phyloP scores from a whole-genome alignment of 192 early-diverging fungal species.

The Backusella parvicylindrica region DNA sequence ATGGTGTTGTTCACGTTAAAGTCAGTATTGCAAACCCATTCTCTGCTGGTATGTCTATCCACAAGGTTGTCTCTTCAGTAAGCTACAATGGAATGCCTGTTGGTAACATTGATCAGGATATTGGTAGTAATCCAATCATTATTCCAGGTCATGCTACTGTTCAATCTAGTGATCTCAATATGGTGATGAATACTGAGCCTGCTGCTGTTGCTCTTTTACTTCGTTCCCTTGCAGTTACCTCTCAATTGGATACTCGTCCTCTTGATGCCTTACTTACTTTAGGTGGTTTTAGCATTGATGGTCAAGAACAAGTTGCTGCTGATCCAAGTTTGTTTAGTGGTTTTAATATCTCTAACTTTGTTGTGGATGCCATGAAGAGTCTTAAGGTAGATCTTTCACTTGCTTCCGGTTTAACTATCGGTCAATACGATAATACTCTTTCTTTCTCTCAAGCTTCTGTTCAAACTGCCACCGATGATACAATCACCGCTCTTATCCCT shows the following conservation, averaged over 20 bases:
- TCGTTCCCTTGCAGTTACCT: slow-evolving; percentile 38
- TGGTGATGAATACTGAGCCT: slow-evolving; percentile 51
- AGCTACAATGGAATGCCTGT: slow-evolving; percentile 39
- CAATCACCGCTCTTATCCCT: slow-evolving; percentile 44
- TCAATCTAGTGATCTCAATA: slow-evolving; percentile 23
- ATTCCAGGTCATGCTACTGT: slow-evolving; percentile 39
- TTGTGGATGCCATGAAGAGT: slow-evolving; percentile 39
- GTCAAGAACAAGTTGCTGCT: slow-evolving; percentile 22
- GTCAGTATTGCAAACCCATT: slow-evolving; percentile 55
- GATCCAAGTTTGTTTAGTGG: slow-evolving; percentile 33
- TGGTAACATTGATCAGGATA: slow-evolving; percentile 45
- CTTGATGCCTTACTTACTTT: slow-evolving; percentile 44
- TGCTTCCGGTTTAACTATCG: slow-evolving; percentile 39
- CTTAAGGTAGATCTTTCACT: slow-evolving; percentile 48
- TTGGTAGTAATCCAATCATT: slow-evolving; percentile 35
- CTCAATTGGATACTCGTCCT: slow-evolving; percentile 42
- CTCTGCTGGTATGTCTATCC: slow-evolving; percentile 42
- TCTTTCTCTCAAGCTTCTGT: slow-evolving; percentile 36
- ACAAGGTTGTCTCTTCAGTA: slow-evolving; percentile 42
- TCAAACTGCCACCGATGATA: slow-evolving; percentile 38
- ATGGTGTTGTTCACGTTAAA: slow-evolving; percentile 39
- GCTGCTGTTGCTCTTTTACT: slow-evolving; percentile 45
- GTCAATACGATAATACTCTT: slow-evolving; percentile 44
- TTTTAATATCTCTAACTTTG: slow-evolving; percentile 45
- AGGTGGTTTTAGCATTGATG: slow-evolving; percentile 36